Evolutionary conservation across 768 basidiomycete species (phyloP).

Genomic region (Leucocoprinus sp.): DNA sequence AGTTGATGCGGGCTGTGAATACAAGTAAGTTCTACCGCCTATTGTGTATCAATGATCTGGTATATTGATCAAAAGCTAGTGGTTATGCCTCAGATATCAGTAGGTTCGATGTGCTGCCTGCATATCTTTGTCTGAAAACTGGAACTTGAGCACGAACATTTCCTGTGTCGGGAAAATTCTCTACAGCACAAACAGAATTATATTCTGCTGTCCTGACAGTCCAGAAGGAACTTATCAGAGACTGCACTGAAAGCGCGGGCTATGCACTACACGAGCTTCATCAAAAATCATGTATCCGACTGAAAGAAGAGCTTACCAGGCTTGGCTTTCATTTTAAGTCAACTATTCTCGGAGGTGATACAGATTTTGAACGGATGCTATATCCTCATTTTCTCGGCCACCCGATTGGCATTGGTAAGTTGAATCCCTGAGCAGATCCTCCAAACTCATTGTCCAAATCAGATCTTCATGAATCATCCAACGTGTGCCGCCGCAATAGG

Average conservation of each 20-base stretch:
- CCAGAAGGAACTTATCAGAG: conserved; percentile 56
- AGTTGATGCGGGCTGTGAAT: conserved; percentile 91
- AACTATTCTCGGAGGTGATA: conserved; percentile 29
- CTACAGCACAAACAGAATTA: conserved; percentile 71
- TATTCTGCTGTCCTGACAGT: conserved; percentile 72
- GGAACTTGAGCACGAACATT: conserved; percentile 68
- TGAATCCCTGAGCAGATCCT: neutral
- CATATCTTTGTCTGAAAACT: conserved; percentile 7
- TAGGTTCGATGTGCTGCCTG: conserved; percentile 23
- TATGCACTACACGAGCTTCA: conserved; percentile 74
- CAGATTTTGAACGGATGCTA: conserved; percentile 62
- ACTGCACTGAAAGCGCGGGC: conserved; percentile 50
- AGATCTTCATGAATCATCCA: conserved; percentile 87
- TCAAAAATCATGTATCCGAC: conserved; percentile 53
- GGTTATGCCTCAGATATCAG: conserved; percentile 96
- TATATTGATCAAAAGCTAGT: conserved; percentile 25
- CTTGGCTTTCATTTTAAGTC: conserved; percentile 51
- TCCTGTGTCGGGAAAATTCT: conserved; percentile 78
- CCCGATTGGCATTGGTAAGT: conserved; percentile 80
- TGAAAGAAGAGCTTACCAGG: conserved; percentile 68
- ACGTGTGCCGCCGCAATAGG: conserved; percentile 45
- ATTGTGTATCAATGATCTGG: conserved; percentile 1
- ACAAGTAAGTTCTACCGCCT: conserved; percentile 42
- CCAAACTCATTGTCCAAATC: conserved; percentile 7
- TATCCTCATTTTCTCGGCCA: conserved; percentile 95